A percentile compares a stretch with the other conserved stretches of the same genome.
These are phyloP conservation scores for Rhizophora mangle DNA, from an alignment of 345 rosid species.

Conservation along the genomic window DNA sequence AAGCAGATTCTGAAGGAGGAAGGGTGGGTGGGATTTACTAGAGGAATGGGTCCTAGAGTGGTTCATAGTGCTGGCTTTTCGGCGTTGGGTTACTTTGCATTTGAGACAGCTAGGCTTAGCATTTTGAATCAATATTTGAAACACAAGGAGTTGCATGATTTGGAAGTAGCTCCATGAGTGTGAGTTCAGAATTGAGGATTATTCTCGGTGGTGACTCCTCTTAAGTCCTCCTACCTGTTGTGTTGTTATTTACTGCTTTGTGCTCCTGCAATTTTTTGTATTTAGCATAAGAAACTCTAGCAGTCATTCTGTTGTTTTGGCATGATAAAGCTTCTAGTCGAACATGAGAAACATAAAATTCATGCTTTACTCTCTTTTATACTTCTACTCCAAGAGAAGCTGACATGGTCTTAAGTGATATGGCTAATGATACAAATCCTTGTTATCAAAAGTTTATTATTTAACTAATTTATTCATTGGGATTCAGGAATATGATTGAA, in stretches of 20 bases:
- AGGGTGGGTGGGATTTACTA: constrained; percentile 79
- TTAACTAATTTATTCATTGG: too few species aligned
- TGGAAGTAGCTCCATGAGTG: constrained; percentile 29
- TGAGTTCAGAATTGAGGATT: too few species aligned
- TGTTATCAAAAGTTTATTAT: too few species aligned
- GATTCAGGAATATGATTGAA: too few species aligned
- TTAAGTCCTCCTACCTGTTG: constrained; percentile 1
- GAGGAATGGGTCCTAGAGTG: constrained; percentile 87
- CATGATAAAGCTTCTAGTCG: background rate
- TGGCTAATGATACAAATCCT: background rate
- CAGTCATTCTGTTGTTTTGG: background rate
- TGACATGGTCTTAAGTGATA: background rate
- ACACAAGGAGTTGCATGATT: constrained; percentile 46
- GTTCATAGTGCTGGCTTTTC: constrained; percentile 94
- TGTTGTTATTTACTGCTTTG: background rate
- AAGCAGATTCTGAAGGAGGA: constrained; percentile 84
- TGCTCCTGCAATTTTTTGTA: background rate
- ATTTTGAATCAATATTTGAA: constrained; percentile 70
- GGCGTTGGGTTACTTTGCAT: constrained; percentile 84
- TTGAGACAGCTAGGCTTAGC: constrained; percentile 84
- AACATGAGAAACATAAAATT: background rate
- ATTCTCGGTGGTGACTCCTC: constrained; percentile 13
- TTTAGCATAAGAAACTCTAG: background rate
- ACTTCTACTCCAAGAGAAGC: background rate
- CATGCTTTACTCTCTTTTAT: background rate